A percentile compares a stretch with the other conserved stretches of the same genome.
Conservation (phyloP, 2,329 filamentous ascomycete genomes). For the Cytospora mali region DNA sequence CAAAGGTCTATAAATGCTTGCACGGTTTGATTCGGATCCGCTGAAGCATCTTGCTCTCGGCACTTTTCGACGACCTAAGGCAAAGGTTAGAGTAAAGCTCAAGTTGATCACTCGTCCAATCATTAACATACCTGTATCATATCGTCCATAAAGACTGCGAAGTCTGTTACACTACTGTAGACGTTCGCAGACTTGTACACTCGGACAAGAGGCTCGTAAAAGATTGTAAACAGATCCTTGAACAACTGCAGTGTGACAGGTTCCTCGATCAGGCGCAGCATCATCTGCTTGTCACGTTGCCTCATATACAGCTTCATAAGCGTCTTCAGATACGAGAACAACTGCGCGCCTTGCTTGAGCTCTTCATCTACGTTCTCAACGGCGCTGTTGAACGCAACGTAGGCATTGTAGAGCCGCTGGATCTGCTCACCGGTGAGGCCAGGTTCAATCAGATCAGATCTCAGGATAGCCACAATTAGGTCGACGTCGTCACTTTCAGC, state of each 20-base stretch:
- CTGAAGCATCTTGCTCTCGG: constrained; percentile 77
- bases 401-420: constrained; percentile 86
- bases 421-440: constrained; percentile 75
- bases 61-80: constrained; percentile 64
- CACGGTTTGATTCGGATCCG: constrained; percentile 96
- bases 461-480: constrained; percentile 80
- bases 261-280: constrained; percentile 93
- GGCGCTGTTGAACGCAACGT: constrained; percentile 92
- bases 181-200: constrained; percentile 99
- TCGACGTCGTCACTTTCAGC: constrained; percentile 76
- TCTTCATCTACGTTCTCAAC: constrained; percentile 90
- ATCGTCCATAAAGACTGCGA: constrained; percentile 90
- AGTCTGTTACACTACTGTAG: constrained; percentile 96
- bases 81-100: background rate
- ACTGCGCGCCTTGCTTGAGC: constrained; percentile 83
- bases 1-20: constrained; percentile 98
- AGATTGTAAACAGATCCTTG: constrained; percentile 95
- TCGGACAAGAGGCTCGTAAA: constrained; percentile 94
- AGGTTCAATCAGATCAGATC: constrained; percentile 75
- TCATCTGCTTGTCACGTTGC: constrained; percentile 95
- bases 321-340: constrained; percentile 95
- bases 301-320: constrained; percentile 88
- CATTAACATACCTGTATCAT: constrained; percentile 69
- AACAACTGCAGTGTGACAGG: constrained; percentile 96
- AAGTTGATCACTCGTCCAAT: background rate